Base-by-base conservation (phyloP, 768 basidiomycete genomes). In the Boletus vinaceobasis region DNA sequence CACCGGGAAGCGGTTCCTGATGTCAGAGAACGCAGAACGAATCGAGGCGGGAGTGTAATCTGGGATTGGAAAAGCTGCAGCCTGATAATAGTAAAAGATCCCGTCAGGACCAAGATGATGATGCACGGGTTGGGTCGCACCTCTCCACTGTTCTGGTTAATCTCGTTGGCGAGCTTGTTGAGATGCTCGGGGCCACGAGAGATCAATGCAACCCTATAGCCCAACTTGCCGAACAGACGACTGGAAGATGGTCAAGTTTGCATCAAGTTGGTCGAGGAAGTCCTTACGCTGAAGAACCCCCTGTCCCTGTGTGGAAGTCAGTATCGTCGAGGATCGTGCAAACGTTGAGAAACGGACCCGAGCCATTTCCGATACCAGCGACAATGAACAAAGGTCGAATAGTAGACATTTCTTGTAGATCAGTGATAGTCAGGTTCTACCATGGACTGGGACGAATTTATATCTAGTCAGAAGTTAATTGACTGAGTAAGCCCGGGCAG, bases 121-220 rank as follows among this genome's bases (percentile, higher is more conserved):
- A 29, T 8, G 32, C 7, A 59, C 29, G 21, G 26, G 1, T 27
- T 15, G 58, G 73, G 45, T 52, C 54, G 26, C 29, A 84, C 87
- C 59, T 84, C 76, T 47, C 85, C 87, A n/a, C 86, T 85, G 9
- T 71, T 61, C 11, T 70, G 57, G 48, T 77, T 84, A 42, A 90
- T 77, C 53, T 84, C 81, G 15, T 75, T 67, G 11, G 84, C 79
- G 6, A 87, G 69, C 27, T 71, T 73, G 43, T 79, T 70, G n/a
- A 88, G 74, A 21, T 77, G 64, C 17, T 79, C 79, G 3, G 74
- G 63, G 14, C 82, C 80, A 44, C 86, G 76, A 13, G 86, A 84
- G 36, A 89, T 74, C 42, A 90, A 71, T 1, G 87, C 88, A 32
- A 88, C 77, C 40, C 75, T 80, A 63, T 87, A 89, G 0, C 87